Evolutionary conservation across 1,139 yeast species (phyloP), one percentile per base, ranked within the genome.

Genomic region (Candida tetrigidarum): DNA sequence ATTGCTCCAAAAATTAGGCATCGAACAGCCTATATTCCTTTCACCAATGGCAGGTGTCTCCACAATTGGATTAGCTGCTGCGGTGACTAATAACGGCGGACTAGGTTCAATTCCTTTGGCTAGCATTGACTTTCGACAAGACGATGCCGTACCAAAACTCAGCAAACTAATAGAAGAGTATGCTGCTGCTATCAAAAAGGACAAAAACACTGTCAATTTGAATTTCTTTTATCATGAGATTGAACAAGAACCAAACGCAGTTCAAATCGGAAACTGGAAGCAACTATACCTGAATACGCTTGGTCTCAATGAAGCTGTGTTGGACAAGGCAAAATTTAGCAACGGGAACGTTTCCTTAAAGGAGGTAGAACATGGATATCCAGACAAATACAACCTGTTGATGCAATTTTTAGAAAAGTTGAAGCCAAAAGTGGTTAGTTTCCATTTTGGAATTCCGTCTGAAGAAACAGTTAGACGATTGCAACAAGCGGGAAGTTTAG

Each of bases 31-130:
- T 2, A 59, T 78, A 2, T 58, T 78, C 28, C 81, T 76, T 52
- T 68, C 82, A 1, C 83, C 83, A 25, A 78, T 78, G 83, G 81
- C 82, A 0, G 82, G 82, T 0, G 66, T 76, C 1, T 63, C 74
- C 19, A 75, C 79, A 0, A 60, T 67, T 1, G 59, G 60, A 26
- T 54, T 78, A 46, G 78, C 80, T 0, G 64, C 74, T 1, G 60
- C 58, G 1, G 69, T 75, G 1, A 58, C 69, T 1, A 56, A 57
- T 3, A 46, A 50, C 15, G 83, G 83, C 0, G 81, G 72, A 1
- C 44, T 78, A 16, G 83, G 81, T 0, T 70, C 81, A 1, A 45
- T 78, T 2, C 74, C 81, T 1, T 54, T 76, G 32, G 76, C 77
- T 1, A 55, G 63, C 33, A 50, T 64, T 43, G 63, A 64, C 49